Conservation (phyloP, 306 rosid genomes). For the Cicer cuneatum region DNA sequence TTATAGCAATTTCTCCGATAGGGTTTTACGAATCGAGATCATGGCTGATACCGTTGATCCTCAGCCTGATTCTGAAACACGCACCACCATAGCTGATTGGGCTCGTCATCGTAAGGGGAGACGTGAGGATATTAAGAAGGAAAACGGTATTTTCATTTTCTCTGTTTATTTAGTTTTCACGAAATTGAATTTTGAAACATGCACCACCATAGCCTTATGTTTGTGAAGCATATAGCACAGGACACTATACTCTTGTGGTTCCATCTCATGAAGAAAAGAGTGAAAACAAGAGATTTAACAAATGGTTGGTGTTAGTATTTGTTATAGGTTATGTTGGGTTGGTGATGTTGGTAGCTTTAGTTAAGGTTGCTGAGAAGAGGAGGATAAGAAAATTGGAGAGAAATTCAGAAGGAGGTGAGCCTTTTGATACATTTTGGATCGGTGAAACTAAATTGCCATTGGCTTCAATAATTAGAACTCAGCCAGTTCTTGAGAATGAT, state of each 20-base stretch:
- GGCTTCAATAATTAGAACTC: constrained; percentile 80
- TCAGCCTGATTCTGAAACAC: constrained; percentile 60
- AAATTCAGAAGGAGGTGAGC: constrained; percentile 63
- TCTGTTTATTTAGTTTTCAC: not conserved
- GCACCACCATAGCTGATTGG: constrained; percentile 88
- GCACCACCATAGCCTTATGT: constrained; percentile 43
- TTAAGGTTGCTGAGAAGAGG: constrained; percentile 50
- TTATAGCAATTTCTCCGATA: constrained; percentile 94
- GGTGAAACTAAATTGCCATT: constrained; percentile 84
- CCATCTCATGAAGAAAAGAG: constrained; percentile 39
- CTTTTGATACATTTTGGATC: constrained; percentile 72
- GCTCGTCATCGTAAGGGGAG: constrained; percentile 89
- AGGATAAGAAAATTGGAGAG: constrained; percentile 63
- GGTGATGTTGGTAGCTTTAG: constrained; percentile 37
- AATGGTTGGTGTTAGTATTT: constrained; percentile 60
- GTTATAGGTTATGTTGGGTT: constrained; percentile 60
- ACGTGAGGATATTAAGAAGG: constrained; percentile 83
- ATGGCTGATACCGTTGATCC: constrained; percentile 61
- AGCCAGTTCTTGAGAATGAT: constrained; percentile 69
- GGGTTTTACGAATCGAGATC: constrained; percentile 88
- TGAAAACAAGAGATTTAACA: too few relatives aligned
- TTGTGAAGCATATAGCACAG: constrained; percentile 55
- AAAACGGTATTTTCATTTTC: constrained; percentile 49
- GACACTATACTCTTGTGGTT: constrained; percentile 71
- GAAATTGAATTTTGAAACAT: not conserved